These are phyloP conservation scores for Agaricus sinodeliciosus DNA, from an alignment of 768 basidiomycete species.

Conservation along the genomic window DNA sequence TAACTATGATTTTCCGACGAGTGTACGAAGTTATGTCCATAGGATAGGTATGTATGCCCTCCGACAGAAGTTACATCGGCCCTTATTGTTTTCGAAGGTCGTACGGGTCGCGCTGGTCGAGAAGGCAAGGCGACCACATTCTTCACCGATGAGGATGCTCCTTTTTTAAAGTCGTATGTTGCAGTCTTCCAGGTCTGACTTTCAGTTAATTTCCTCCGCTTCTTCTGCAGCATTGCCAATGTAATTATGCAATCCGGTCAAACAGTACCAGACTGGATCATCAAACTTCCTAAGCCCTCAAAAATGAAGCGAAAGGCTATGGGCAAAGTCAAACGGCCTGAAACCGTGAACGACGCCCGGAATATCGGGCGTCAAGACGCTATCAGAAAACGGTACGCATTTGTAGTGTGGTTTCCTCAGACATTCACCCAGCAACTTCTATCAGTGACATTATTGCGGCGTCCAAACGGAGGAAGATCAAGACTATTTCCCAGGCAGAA, in stretches of 20 bases:
- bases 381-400: slow-evolving; percentile 61
- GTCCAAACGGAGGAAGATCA: slow-evolving; percentile 56
- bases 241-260: slow-evolving; percentile 93
- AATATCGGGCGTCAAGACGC: slow-evolving; percentile 64
- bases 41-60: slow-evolving; percentile 61
- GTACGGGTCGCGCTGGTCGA: slow-evolving; percentile 90
- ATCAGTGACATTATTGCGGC: slow-evolving; percentile 73
- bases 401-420: background rate
- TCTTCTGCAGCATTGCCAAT: slow-evolving; percentile 72
- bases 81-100: slow-evolving; percentile 40
- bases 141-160: slow-evolving; percentile 90
- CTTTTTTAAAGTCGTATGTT: slow-evolving; percentile 78
- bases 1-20: slow-evolving; percentile 96
- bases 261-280: slow-evolving; percentile 88
- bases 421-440: background rate
- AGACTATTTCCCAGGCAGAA: background rate
- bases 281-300: slow-evolving; percentile 89
- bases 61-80: background rate
- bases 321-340: slow-evolving; percentile 78
- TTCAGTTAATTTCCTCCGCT: slow-evolving; percentile 2
- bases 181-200: slow-evolving; percentile 1
- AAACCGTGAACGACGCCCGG: slow-evolving; percentile 65
- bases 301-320: slow-evolving; percentile 82
- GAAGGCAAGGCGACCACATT: slow-evolving; percentile 93
- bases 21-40: slow-evolving; percentile 93